A percentile compares a stretch with the other conserved stretches of the same genome.
Conservation (phyloP, 2,329 filamentous ascomycete genomes). For the Trichoderma semiorbis region DNA sequence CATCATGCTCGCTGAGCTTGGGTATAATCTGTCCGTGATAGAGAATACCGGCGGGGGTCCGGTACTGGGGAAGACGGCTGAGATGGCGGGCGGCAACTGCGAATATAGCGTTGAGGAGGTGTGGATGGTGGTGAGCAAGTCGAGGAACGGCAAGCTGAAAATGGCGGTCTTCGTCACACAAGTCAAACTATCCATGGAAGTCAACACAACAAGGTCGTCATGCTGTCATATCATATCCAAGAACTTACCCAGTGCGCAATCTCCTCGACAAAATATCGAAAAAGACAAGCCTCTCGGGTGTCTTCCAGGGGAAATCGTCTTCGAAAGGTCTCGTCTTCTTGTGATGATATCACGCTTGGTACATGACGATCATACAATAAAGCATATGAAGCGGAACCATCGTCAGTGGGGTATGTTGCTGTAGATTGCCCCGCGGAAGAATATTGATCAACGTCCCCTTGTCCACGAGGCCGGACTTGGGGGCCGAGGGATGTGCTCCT, state of each 20-base stretch:
- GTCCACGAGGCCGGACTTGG: neutral
- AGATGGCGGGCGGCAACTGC: conserved; percentile 39
- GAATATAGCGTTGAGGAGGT: conserved; percentile 40
- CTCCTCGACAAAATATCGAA: conserved; percentile 40
- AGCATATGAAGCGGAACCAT: neutral
- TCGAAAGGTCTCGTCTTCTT: neutral
- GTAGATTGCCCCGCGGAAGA: neutral
- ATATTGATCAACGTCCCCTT: neutral
- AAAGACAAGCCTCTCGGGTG: conserved; percentile 37
- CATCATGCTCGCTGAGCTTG: conserved; percentile 35
- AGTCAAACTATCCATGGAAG: conserved; percentile 33
- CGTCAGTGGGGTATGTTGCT: neutral
- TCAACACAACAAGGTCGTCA: neutral
- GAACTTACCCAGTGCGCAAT: conserved; percentile 38
- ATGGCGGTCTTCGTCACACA: conserved; percentile 39
- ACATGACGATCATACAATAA: conserved; percentile 1
- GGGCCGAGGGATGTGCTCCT: conserved; percentile 2
- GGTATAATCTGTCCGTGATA: conserved; percentile 39
- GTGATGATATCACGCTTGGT: neutral
- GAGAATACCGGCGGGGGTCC: conserved; percentile 33
- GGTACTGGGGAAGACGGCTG: conserved; percentile 38
- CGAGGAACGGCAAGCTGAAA: conserved; percentile 39
- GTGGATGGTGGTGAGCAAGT: conserved; percentile 34
- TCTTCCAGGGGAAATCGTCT: conserved; percentile 32
- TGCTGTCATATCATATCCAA: neutral